Evolutionary conservation across 2,329 filamentous ascomycete genomes (phyloP).

Genomic region (Paecilomyces dactylethromorphus): DNA sequence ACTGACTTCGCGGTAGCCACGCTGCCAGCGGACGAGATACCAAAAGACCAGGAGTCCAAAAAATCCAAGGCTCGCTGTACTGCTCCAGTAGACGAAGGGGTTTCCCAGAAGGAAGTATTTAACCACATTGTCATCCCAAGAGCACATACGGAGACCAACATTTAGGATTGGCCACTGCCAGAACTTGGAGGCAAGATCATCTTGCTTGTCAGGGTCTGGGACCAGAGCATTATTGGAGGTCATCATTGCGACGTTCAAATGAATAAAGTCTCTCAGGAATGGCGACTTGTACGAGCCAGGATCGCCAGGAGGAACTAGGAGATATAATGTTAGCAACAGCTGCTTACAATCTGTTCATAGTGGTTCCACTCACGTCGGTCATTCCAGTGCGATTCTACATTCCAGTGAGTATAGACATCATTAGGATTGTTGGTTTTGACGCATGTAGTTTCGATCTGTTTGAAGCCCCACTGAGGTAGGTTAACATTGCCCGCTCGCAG

Average conservation of each 20-base stretch:
- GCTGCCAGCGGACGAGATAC: conserved; percentile 93
- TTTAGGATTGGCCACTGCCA: conserved; percentile 98
- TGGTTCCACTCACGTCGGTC: conserved; percentile 68
- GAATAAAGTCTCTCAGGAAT: conserved; percentile 95
- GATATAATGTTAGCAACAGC: neutral
- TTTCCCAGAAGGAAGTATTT: conserved; percentile 99
- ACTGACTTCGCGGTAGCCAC: conserved; percentile 79
- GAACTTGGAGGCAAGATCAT: conserved; percentile 90
- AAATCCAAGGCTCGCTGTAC: conserved; percentile 68
- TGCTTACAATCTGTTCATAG: neutral
- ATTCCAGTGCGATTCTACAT: conserved; percentile 91
- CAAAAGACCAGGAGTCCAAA: conserved; percentile 68
- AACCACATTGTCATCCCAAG: conserved; percentile 90
- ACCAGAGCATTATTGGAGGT: conserved; percentile 98
- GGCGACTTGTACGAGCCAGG: conserved; percentile 92
- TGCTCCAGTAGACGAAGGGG: conserved; percentile 92
- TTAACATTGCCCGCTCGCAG: conserved; percentile 93
- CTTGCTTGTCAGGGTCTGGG: conserved; percentile 96
- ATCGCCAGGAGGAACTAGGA: conserved; percentile 73
- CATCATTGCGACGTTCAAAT: conserved; percentile 99
- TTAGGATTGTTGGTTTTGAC: conserved; percentile 86
- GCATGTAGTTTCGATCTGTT: conserved; percentile 97
- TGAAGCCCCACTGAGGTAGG: conserved; percentile 98
- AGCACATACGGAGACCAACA: conserved; percentile 95
- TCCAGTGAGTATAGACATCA: conserved; percentile 97